Evolutionary conservation across 164 flowering plant genomes (phyloP).

Genomic region (Umbilicus rupestris): DNA sequence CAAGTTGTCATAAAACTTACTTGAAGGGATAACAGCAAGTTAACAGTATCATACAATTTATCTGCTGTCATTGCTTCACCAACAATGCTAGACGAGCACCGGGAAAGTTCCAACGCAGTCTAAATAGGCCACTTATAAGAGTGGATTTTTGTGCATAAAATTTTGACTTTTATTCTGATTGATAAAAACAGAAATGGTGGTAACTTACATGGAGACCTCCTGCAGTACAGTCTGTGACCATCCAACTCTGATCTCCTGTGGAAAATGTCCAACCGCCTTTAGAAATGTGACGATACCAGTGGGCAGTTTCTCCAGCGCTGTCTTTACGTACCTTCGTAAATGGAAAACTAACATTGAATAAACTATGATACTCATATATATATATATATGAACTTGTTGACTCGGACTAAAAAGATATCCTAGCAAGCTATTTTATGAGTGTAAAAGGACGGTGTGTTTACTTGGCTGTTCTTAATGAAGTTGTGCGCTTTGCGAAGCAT

Average conservation of each 20-base stretch:
- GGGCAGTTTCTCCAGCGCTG: conserved; percentile 44
- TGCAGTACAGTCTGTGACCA: conserved; percentile 75
- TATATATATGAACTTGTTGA: not conserved
- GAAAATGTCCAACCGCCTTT: conserved; percentile 96
- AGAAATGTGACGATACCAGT: conserved; percentile 82
- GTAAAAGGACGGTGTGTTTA: not conserved
- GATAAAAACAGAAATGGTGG: too few species aligned
- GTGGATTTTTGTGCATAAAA: too few species aligned
- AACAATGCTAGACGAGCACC: too few species aligned
- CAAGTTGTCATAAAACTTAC: too few species aligned
- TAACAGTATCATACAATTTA: too few species aligned
- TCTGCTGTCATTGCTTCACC: too few species aligned
- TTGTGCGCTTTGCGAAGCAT: conserved; percentile 27
- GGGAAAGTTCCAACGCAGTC: too few species aligned
- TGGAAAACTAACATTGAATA: not conserved
- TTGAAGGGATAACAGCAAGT: too few species aligned
- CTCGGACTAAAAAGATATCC: too few species aligned
- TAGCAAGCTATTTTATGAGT: not conserved
- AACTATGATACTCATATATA: not conserved
- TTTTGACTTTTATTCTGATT: too few species aligned
- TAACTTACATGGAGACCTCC: conserved; percentile 63
- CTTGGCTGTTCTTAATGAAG: conserved; percentile 26
- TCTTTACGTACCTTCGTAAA: conserved; percentile 42
- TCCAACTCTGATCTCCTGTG: conserved; percentile 83
- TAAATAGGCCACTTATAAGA: too few species aligned